Evolutionary conservation across 306 rosid genomes (phyloP).

Genomic region (Ochetophila trinervis): DNA sequence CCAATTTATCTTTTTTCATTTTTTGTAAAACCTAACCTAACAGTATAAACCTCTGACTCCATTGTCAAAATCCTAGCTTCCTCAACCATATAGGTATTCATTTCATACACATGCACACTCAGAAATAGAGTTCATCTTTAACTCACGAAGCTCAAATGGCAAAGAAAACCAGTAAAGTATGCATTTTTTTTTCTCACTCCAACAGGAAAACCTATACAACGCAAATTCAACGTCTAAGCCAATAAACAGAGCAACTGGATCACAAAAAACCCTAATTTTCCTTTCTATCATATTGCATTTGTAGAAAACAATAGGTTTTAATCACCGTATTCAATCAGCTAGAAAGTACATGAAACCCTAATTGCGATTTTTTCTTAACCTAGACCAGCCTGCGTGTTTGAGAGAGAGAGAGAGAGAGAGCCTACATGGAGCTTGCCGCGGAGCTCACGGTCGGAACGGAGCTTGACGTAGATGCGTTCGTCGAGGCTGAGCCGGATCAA

Average conservation of each 20-base stretch:
- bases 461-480: constrained; percentile 98
- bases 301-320: constrained; percentile 1
- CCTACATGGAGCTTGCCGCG: constrained; percentile 95
- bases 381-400: neutral
- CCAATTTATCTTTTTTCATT: too few relatives aligned
- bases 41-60: too few relatives aligned
- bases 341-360: constrained; percentile 7
- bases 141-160: too few relatives aligned
- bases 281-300: too few relatives aligned
- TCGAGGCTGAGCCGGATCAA: constrained; percentile 95
- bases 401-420: neutral
- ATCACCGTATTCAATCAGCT: neutral
- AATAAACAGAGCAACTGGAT: neutral
- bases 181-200: too few relatives aligned
- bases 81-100: too few relatives aligned
- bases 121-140: too few relatives aligned
- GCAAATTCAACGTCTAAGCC: neutral
- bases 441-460: constrained; percentile 92
- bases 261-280: constrained; percentile 1
- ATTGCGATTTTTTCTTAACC: neutral
- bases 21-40: too few relatives aligned
- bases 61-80: too few relatives aligned
- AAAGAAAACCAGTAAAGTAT: too few relatives aligned
- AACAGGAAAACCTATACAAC: neutral
- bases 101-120: too few relatives aligned